These are phyloP conservation scores for Ceratobasidium papillatum DNA, from an alignment of 1,284 basidiomycete genomes.

Conservation along the genomic window DNA sequence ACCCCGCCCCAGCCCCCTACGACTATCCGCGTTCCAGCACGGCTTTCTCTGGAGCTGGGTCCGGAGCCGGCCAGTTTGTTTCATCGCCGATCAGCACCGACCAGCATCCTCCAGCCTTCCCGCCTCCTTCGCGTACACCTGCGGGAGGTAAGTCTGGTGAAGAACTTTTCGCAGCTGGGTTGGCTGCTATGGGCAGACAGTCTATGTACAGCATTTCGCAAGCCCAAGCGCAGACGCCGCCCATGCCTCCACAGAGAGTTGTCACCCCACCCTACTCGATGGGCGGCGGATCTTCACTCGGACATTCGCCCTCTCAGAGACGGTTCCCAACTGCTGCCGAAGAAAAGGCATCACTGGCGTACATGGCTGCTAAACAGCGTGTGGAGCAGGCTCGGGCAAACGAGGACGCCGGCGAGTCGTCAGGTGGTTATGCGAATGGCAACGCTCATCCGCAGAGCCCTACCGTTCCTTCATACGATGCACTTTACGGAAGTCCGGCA, in stretches of 20 bases:
- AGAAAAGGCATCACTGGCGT: conserved; percentile 28
- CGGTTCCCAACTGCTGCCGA: conserved; percentile 26
- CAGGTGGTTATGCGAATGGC: neutral
- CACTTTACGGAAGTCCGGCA: conserved; percentile 17
- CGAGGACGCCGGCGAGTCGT: conserved; percentile 13
- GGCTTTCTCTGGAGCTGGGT: conserved; percentile 3
- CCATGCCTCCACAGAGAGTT: neutral
- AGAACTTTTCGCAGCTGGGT: conserved; percentile 31
- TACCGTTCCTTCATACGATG: conserved; percentile 34
- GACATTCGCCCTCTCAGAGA: conserved; percentile 4
- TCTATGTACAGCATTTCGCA: conserved; percentile 23
- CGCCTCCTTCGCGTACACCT: conserved; percentile 1
- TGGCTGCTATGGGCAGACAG: conserved; percentile 34
- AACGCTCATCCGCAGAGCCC: conserved; percentile 16
- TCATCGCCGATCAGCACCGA: neutral
- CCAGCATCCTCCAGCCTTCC: neutral
- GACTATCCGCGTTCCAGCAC: conserved; percentile 13
- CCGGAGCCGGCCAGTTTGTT: neutral
- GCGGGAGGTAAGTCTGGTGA: conserved; percentile 18
- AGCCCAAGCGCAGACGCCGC: conserved; percentile 5
- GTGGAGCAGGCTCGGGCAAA: conserved; percentile 25
- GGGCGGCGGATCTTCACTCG: conserved; percentile 2
- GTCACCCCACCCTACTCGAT: conserved; percentile 2
- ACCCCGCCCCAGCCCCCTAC: conserved; percentile 14
- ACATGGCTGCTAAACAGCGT: conserved; percentile 30